Conservation (phyloP, 2,329 filamentous ascomycete genomes). For the Sordariomycetes sp. region DNA sequence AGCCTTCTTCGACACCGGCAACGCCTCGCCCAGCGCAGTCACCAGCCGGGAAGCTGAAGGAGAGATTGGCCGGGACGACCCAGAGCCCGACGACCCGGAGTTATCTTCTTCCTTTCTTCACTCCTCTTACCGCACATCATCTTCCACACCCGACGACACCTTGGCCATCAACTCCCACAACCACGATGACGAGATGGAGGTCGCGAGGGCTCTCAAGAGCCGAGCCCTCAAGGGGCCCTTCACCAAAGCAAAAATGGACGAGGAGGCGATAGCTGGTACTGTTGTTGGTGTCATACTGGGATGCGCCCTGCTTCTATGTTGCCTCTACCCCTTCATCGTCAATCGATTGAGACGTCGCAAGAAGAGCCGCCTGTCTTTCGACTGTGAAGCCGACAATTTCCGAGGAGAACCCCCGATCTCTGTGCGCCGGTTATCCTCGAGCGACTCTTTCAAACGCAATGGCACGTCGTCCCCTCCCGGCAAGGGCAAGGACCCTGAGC, state of each 20-base stretch:
- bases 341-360: conserved; percentile 4
- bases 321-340: conserved; percentile 29
- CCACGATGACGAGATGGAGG: conserved; percentile 2
- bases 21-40: no score
- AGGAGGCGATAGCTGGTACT: conserved; percentile 27
- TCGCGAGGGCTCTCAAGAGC: not conserved
- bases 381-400: conserved; percentile 3
- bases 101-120: conserved; percentile 1
- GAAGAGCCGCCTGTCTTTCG: conserved; percentile 6
- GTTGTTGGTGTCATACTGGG: conserved; percentile 24
- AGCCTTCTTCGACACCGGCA: no score
- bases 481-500: not conserved
- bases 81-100: no score
- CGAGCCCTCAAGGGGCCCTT: not conserved
- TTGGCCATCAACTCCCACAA: no score
- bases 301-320: conserved; percentile 21
- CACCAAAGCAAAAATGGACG: conserved; percentile 10
- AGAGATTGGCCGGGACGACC: no score
- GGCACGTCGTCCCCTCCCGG: conserved; percentile 8
- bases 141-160: not conserved
- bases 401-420: conserved; percentile 3
- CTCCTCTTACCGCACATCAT: not conserved
- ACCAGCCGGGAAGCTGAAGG: no score
- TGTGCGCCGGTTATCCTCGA: conserved; percentile 23
- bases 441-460: conserved; percentile 24